Conservation (phyloP, 768 basidiomycete species). For the Leucocoprinus sp. region DNA sequence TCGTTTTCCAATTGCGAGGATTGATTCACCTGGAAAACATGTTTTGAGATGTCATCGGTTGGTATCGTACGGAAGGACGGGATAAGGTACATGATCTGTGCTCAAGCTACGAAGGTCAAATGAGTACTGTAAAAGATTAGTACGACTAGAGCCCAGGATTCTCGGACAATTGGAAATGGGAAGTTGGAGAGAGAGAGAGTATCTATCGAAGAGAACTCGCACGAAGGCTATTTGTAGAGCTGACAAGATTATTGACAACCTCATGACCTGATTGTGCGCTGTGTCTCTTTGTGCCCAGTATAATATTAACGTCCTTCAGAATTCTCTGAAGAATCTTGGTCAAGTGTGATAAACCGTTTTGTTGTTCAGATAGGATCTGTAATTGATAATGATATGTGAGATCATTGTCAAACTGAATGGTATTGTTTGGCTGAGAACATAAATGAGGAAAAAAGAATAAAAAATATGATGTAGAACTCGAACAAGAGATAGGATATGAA, state of each 20-base stretch:
- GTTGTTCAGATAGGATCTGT: conserved; percentile 71
- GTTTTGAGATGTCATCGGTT: too few relatives aligned
- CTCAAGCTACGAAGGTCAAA: too few relatives aligned
- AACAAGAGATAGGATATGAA: background rate
- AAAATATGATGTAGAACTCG: background rate
- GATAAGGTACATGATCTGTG: too few relatives aligned
- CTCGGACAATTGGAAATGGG: background rate
- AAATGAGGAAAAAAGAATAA: background rate
- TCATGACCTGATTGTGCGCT: conserved; percentile 14
- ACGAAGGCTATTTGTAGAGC: conserved; percentile 27
- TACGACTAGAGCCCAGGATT: too few relatives aligned
- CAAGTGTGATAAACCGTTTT: conserved; percentile 71
- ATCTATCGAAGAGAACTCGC: conserved; percentile 28
- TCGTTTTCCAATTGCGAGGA: too few relatives aligned
- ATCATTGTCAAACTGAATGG: background rate
- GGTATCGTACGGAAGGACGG: too few relatives aligned
- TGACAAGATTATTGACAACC: conserved; percentile 27
- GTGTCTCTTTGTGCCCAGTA: conserved; percentile 38
- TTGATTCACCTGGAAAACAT: too few relatives aligned
- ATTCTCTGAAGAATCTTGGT: conserved; percentile 64
- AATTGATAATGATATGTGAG: background rate
- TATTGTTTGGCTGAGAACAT: too few relatives aligned
- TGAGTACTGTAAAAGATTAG: too few relatives aligned
- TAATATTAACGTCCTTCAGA: conserved; percentile 57
- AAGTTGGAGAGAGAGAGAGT: background rate